Conservation (phyloP, 176 grass and related monocot species). For the Zoysia pacifica region DNA sequence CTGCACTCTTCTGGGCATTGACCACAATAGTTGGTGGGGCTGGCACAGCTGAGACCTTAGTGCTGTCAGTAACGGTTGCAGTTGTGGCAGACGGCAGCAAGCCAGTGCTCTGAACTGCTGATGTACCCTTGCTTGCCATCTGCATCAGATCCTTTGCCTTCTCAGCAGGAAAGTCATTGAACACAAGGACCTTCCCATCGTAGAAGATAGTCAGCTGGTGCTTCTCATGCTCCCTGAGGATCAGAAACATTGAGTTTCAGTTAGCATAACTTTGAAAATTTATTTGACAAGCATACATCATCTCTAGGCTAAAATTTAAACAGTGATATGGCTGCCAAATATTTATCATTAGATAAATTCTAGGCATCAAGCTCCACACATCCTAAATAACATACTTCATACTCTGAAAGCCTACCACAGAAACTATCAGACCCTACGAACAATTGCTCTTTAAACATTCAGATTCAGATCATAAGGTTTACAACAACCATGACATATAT, state of each 20-base stretch:
- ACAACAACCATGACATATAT: not conserved
- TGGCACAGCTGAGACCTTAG: constrained; percentile 32
- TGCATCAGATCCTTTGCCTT: constrained; percentile 78
- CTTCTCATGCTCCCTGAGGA: constrained; percentile 56
- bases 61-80: constrained; percentile 15
- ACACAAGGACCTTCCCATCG: constrained; percentile 67
- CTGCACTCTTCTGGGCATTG: constrained; percentile 42
- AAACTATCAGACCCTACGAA: not conserved
- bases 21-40: constrained; percentile 26
- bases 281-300: not conserved
- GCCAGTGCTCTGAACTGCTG: constrained; percentile 19
- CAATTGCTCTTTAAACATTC: not conserved
- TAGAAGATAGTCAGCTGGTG: constrained; percentile 78
- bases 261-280: not conserved
- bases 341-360: not conserved
- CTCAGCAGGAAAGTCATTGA: constrained; percentile 76
- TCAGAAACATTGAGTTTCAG: not conserved
- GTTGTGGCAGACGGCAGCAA: constrained; percentile 3
- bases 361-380: not conserved
- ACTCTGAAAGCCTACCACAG: not conserved
- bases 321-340: not conserved
- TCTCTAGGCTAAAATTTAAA: not conserved
- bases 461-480: not conserved
- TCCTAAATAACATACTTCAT: not conserved
- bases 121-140: constrained; percentile 54